Conservation (phyloP, 73 alveolate genomes). For the Paramecium octaurelia region DNA sequence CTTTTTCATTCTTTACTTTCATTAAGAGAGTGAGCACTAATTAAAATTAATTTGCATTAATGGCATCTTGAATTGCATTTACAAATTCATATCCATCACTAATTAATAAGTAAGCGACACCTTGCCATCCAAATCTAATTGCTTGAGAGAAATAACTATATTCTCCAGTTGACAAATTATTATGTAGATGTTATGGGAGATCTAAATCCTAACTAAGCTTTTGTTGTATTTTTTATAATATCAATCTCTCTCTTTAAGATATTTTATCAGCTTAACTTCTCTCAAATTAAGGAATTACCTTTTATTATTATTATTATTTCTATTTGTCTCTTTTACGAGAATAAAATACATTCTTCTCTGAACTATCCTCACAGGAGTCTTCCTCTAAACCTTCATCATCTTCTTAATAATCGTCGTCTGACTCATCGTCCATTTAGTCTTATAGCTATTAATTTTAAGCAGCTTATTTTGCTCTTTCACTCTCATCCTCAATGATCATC, state of each 20-base stretch:
- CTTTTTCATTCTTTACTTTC: constrained; percentile 63
- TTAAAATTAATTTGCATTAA: constrained; percentile 70
- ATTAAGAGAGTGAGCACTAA: constrained; percentile 68
- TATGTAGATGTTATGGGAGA: not conserved
- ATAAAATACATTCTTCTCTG: not conserved
- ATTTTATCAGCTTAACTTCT: not conserved
- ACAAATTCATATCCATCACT: constrained; percentile 65
- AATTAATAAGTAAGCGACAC: constrained; percentile 74
- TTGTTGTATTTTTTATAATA: not conserved
- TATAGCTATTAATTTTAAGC: not conserved
- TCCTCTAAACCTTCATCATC: not conserved
- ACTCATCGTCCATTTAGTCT: not conserved
- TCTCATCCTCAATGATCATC: not conserved
- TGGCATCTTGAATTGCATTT: constrained; percentile 77
- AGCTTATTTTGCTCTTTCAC: not conserved
- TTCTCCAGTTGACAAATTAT: not conserved
- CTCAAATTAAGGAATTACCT: not conserved
- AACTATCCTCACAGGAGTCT: not conserved
- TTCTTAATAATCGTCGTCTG: constrained; percentile 38
- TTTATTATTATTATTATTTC: not conserved
- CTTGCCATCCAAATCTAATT: constrained; percentile 68
- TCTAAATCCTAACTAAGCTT: not conserved
- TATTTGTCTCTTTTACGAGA: not conserved
- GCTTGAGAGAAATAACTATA: constrained; percentile 67
- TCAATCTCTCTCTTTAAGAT: not conserved